phyloP scores from a whole-genome alignment of 2,329 filamentous ascomycete species.

The Botrytis cinerea region DNA sequence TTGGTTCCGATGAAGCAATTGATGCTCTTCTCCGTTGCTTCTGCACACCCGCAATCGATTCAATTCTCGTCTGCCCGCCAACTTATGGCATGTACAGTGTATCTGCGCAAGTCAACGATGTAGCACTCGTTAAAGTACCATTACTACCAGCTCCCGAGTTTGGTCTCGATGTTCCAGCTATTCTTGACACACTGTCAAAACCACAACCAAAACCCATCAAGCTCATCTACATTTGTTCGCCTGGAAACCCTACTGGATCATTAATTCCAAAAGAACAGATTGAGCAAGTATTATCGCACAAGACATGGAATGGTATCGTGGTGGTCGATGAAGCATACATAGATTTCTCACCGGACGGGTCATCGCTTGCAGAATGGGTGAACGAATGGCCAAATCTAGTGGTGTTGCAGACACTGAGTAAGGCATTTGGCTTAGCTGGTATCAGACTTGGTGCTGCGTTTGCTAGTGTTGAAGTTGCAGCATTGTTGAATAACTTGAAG shows the following conservation, averaged over 20 bases:
- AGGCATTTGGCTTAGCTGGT: constrained; percentile 93
- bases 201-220: constrained; percentile 69
- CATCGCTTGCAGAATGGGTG: constrained; percentile 89
- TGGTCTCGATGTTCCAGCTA: constrained; percentile 68
- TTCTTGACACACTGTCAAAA: constrained; percentile 63
- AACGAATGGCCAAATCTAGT: constrained; percentile 92
- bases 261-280: constrained; percentile 77
- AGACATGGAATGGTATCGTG: constrained; percentile 92
- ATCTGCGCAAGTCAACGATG: constrained; percentile 90
- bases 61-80: constrained; percentile 90
- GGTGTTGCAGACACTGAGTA: constrained; percentile 98
- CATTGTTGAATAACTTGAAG: constrained; percentile 86
- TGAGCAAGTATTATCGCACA: constrained; percentile 73
- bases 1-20: constrained; percentile 95
- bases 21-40: constrained; percentile 93
- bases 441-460: constrained; percentile 90
- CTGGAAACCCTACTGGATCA: constrained; percentile 89
- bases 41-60: constrained; percentile 82
- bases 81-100: constrained; percentile 99
- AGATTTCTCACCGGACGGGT: constrained; percentile 79
- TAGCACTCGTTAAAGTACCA: constrained; percentile 83
- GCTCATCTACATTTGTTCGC: constrained; percentile 88
- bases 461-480: constrained; percentile 70
- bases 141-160: constrained; percentile 73
- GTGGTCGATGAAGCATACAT: constrained; percentile 95